Percentiles rank a stretch among this genome's conserved stretches.
phyloP scores from a whole-genome alignment of 2,329 filamentous ascomycete species.

The Akanthomyces dipterigenus region DNA sequence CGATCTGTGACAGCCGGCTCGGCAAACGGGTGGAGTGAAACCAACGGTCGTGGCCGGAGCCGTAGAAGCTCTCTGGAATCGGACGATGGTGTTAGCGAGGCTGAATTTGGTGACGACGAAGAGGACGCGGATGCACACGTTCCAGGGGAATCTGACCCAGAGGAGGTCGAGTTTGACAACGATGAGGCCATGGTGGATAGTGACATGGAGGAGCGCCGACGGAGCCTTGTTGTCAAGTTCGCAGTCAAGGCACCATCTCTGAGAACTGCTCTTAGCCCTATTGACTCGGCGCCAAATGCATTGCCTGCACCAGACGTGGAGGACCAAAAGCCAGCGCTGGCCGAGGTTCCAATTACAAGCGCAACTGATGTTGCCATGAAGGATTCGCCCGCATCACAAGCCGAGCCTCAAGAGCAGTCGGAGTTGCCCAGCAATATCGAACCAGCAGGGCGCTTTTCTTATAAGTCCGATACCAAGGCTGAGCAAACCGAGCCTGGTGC shows the following conservation, averaged over 20 bases:
- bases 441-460: neutral
- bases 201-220: constrained; percentile 39
- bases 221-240: constrained; percentile 71
- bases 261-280: constrained; percentile 23
- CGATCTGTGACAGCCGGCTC: constrained; percentile 43
- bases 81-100: constrained; percentile 65
- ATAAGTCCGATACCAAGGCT: neutral
- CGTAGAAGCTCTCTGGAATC: constrained; percentile 43
- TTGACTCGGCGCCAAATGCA: constrained; percentile 16
- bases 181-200: constrained; percentile 50
- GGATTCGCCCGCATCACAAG: neutral
- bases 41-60: constrained; percentile 25
- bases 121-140: constrained; percentile 63
- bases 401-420: constrained; percentile 15
- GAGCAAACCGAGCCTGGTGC: constrained; percentile 8
- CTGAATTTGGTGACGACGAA: constrained; percentile 69
- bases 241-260: constrained; percentile 40
- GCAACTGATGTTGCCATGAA: neutral
- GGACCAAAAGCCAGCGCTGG: constrained; percentile 5
- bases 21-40: constrained; percentile 40
- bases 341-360: neutral
- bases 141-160: constrained; percentile 53
- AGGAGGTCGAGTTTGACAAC: constrained; percentile 53
- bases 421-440: neutral
- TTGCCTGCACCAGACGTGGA: constrained; percentile 18